Evolutionary conservation across 2,329 filamentous ascomycete species (phyloP).

Genomic region (Scedosporium minutisporum): DNA sequence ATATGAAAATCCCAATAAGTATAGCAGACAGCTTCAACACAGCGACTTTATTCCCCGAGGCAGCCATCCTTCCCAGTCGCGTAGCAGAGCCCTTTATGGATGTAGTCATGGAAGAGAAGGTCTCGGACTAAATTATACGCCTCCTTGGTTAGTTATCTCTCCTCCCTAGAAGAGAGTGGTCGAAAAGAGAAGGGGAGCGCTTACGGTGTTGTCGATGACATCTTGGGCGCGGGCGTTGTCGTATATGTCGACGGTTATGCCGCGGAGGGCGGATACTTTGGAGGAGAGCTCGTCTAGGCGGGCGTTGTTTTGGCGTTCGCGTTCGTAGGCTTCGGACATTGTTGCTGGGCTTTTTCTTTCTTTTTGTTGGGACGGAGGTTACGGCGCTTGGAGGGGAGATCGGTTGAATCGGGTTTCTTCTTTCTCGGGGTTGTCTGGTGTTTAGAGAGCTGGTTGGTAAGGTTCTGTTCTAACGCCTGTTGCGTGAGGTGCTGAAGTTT

Average conservation of each 20-base stretch:
- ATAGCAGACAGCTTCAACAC: conserved; percentile 84
- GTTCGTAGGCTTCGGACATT: conserved; percentile 72
- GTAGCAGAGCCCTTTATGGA: conserved; percentile 75
- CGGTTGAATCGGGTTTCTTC: background rate
- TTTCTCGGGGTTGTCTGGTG: background rate
- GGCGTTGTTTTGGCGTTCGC: conserved; percentile 85
- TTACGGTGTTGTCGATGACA: conserved; percentile 77
- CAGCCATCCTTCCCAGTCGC: conserved; percentile 81
- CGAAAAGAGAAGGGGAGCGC: conserved; percentile 15
- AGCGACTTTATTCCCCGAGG: conserved; percentile 80
- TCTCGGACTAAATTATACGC: conserved; percentile 56
- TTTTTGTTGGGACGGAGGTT: conserved; percentile 2
- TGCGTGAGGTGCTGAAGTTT: background rate
- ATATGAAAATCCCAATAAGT: conserved; percentile 59
- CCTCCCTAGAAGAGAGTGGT: background rate
- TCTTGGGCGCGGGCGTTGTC: conserved; percentile 85
- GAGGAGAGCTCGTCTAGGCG: conserved; percentile 82
- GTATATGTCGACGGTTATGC: conserved; percentile 95
- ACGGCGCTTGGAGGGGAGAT: background rate
- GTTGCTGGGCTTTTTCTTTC: conserved; percentile 11
- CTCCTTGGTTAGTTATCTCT: background rate
- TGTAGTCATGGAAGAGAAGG: conserved; percentile 78
- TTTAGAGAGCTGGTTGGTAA: background rate
- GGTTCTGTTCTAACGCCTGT: background rate
- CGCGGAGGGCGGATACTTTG: conserved; percentile 86